A percentile compares a stretch with the other conserved stretches of the same genome.
phyloP scores from a whole-genome alignment of 257 asterid genomes.

The Scutellaria baicalensis region DNA sequence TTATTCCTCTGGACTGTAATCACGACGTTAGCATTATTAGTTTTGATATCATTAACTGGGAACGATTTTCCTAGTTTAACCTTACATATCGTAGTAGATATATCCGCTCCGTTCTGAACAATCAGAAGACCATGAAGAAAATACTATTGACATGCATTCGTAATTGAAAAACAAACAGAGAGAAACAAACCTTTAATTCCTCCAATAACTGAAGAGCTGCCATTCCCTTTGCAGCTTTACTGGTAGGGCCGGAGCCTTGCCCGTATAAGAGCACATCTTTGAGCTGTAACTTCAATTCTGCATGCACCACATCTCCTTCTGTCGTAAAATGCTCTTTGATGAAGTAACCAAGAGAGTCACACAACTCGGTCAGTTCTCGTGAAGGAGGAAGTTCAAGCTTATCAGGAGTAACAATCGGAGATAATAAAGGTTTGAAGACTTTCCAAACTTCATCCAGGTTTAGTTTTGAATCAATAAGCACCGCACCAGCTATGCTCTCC shows the following conservation, averaged over 20 bases:
- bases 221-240: slow-evolving; percentile 74
- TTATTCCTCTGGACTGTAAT: slow-evolving; percentile 60
- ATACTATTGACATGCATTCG: neutral
- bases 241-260: slow-evolving; percentile 50
- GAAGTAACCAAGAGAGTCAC: slow-evolving; percentile 83
- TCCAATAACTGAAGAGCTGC: slow-evolving; percentile 69
- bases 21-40: slow-evolving; percentile 1
- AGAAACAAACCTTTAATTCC: slow-evolving; percentile 69
- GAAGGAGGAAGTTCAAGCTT: slow-evolving; percentile 80
- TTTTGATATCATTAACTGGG: no score
- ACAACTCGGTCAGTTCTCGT: slow-evolving; percentile 71
- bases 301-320: slow-evolving; percentile 48
- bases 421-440: slow-evolving; percentile 61
- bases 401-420: slow-evolving; percentile 93
- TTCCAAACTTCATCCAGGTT: slow-evolving; percentile 71
- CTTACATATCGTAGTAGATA: no score
- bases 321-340: slow-evolving; percentile 28
- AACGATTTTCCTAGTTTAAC: no score
- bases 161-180: neutral
- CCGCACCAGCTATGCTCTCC: slow-evolving; percentile 89
- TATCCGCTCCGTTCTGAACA: neutral
- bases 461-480: slow-evolving; percentile 77
- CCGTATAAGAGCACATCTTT: slow-evolving; percentile 50
- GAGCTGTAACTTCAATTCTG: slow-evolving; percentile 57
- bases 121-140: neutral